phyloP scores from a whole-genome alignment of 2,329 filamentous ascomycete species.

The Corinectria fuckeliana region DNA sequence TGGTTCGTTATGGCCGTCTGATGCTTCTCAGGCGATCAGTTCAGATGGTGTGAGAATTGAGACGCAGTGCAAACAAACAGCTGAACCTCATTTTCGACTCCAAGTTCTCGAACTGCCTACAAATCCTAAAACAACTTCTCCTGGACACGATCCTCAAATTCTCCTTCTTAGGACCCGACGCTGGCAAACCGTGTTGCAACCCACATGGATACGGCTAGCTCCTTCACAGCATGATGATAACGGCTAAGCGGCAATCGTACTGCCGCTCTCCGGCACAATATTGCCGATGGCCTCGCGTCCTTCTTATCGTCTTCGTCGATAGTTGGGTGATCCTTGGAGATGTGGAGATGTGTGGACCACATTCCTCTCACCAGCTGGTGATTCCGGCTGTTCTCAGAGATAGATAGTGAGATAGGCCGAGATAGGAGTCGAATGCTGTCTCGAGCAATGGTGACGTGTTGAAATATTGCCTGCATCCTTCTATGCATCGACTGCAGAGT shows the following conservation, averaged over 20 bases:
- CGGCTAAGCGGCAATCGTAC: background rate
- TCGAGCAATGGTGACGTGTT: slow-evolving; percentile 8
- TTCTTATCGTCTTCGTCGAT: background rate
- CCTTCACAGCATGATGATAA: background rate
- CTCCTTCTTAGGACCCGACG: background rate
- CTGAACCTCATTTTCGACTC: background rate
- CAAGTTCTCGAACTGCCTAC: background rate
- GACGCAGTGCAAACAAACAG: background rate
- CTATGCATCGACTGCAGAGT: slow-evolving; percentile 1
- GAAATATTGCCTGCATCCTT: slow-evolving; percentile 16
- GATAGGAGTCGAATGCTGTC: slow-evolving; percentile 11
- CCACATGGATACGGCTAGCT: background rate
- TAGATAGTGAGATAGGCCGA: slow-evolving; percentile 9
- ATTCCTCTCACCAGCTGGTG: background rate
- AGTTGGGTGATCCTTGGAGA: background rate
- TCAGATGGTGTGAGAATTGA: background rate
- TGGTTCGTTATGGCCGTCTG: background rate
- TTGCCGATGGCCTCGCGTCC: background rate
- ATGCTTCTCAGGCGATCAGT: background rate
- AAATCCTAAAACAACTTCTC: background rate
- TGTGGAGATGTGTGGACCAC: background rate
- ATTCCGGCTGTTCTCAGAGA: slow-evolving; percentile 1
- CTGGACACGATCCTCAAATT: background rate
- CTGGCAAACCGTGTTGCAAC: background rate
- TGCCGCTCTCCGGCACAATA: slow-evolving; percentile 3